Evolutionary conservation across 1,284 basidiomycete species (phyloP), one percentile per base, ranked within the genome.

Genomic region (Microbotryum violaceum): DNA sequence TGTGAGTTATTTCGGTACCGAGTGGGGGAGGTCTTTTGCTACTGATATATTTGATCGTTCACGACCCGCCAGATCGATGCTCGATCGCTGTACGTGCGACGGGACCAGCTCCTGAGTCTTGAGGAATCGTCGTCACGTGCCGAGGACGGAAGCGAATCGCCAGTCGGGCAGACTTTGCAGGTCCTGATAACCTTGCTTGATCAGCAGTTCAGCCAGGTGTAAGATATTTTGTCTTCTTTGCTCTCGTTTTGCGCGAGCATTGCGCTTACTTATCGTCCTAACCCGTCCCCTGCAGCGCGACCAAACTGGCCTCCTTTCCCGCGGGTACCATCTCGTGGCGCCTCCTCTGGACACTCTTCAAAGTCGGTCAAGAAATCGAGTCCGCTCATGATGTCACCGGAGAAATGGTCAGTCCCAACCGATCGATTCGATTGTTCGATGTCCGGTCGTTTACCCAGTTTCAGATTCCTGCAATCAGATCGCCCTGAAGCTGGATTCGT

Each of bases 301-400:
- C 33, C 9, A 57, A 29, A 2, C 25, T 62, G 27, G 56, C 56
- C 4, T 33, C 55, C 1, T 62, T 54, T n/a, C 60, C 60, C 16
- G 25, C 44, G 9, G 54, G 54, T 2, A 49, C 33, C 29, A 47
- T 60, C 14, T 59, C 62, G 1, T 63, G 49, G 48, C 45, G 45
- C 7, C 33, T 63, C 9, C 46, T 57, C 3, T 63, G 62, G 58
- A 16, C 54, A 5, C 25, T 54, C 1, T 31, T 63, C 6, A 44
- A 51, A 16, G 23, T 54, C 10, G 62, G 54, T 1, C n/a, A 60
- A 9, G 62, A 63, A 4, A 21, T 63, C 20, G 62, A 63, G 20
- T 52, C 62, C 0, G 44, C 53, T 4, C 62, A 63, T 23, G 62
- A 60, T 5, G 50, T 52, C 20, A 60, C 58, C 7, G 53, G 57